These are phyloP conservation scores for Cupressus sempervirens DNA, from an alignment of 75 land plant genomes.

Conservation along the genomic window DNA sequence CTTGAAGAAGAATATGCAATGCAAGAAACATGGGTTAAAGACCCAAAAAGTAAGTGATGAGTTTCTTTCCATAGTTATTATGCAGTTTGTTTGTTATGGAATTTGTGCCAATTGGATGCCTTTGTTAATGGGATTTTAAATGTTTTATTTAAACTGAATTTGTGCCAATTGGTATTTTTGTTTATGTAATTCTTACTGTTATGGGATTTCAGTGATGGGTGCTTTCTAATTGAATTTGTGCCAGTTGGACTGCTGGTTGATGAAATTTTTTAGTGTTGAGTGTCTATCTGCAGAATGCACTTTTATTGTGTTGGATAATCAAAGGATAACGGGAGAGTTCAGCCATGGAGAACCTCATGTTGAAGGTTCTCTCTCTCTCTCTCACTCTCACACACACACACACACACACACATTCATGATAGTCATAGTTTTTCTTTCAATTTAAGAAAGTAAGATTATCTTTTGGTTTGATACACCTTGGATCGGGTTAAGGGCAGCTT, in stretches of 20 bases:
- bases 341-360: slow-evolving; percentile 46
- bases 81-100: background rate
- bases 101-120: background rate
- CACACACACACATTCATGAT: too few relatives aligned
- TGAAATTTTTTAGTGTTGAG: background rate
- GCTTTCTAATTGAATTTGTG: background rate
- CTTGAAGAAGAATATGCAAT: slow-evolving; percentile 67
- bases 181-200: background rate
- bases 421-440: background rate
- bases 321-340: slow-evolving; percentile 37
- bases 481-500: background rate
- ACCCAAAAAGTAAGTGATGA: slow-evolving; percentile 50
- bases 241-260: background rate
- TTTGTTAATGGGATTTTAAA: background rate
- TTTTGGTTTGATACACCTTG: background rate
- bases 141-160: background rate
- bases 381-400: too few relatives aligned
- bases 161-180: too few relatives aligned
- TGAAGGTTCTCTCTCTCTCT: slow-evolving; percentile 39
- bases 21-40: slow-evolving; percentile 70
- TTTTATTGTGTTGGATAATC: slow-evolving; percentile 72
- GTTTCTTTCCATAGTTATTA: background rate
- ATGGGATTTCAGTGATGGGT: background rate
- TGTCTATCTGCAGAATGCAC: slow-evolving; percentile 57
- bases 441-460: background rate